Conservation (phyloP, 139 green algal species). For the Coelastrella sp. region DNA sequence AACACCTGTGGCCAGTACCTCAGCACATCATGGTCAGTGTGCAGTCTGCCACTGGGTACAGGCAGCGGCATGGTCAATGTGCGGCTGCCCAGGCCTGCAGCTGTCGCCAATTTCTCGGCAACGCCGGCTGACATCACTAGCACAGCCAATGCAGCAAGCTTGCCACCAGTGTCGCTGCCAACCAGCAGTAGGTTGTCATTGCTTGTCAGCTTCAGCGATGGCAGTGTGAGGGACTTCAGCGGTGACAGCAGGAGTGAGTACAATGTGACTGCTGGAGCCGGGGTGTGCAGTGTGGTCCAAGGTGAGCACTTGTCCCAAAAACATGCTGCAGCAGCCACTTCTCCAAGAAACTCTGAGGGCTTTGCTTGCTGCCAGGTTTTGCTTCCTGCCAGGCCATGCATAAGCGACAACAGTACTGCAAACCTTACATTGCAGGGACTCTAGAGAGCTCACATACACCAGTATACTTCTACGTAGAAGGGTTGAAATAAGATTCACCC, state of each 20-base stretch:
- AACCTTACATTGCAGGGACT: no score
- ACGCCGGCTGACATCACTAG: slow-evolving; percentile 37
- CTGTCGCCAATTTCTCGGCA: slow-evolving; percentile 42
- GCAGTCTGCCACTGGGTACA: slow-evolving; percentile 44
- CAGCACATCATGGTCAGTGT: slow-evolving; percentile 44
- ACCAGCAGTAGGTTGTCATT: slow-evolving; percentile 16
- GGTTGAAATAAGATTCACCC: no score
- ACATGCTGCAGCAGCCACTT: no score
- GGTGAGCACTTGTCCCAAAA: background rate
- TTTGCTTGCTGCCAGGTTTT: no score
- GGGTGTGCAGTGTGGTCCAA: slow-evolving; percentile 39
- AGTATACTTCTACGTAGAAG: no score
- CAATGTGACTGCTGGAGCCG: slow-evolving; percentile 31
- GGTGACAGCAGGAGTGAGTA: slow-evolving; percentile 26
- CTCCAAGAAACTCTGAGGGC: no score
- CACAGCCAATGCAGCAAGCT: slow-evolving; percentile 25
- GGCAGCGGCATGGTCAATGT: slow-evolving; percentile 42
- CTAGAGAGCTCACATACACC: no score
- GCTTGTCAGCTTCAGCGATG: slow-evolving; percentile 53
- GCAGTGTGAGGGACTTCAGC: slow-evolving; percentile 52
- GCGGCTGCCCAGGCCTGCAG: slow-evolving; percentile 38
- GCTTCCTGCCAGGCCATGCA: no score
- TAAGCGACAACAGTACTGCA: no score
- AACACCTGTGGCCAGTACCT: slow-evolving; percentile 44
- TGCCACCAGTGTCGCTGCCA: slow-evolving; percentile 48